Percentiles rank a stretch among this genome's conserved stretches.
These are phyloP conservation scores for Exophiala sp. DNA, from an alignment of 2,329 filamentous ascomycete species.

Conservation along the genomic window DNA sequence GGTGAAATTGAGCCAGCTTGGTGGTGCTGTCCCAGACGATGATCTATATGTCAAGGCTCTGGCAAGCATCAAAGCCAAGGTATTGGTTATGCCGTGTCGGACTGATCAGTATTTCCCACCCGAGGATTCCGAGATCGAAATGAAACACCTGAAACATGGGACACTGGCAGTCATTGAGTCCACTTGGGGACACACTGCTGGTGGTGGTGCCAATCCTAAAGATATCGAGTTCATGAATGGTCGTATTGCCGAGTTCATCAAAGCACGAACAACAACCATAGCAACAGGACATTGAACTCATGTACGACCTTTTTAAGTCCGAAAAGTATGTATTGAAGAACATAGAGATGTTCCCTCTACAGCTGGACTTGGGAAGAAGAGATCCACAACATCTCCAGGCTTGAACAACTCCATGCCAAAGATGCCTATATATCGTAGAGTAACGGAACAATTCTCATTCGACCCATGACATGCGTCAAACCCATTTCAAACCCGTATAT, in stretches of 20 bases:
- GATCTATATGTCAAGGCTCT: constrained; percentile 26
- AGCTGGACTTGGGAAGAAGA: too few species aligned
- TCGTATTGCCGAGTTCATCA: constrained; percentile 28
- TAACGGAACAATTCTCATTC: not conserved
- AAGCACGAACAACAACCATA: constrained; percentile 1
- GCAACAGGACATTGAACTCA: not conserved
- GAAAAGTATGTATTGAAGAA: not conserved
- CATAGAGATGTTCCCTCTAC: not conserved
- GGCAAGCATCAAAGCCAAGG: constrained; percentile 26
- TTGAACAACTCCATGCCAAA: constrained; percentile 4
- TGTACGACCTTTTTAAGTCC: not conserved
- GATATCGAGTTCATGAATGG: constrained; percentile 33
- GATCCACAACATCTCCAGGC: not conserved
- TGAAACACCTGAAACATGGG: constrained; percentile 25
- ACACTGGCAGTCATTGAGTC: constrained; percentile 32
- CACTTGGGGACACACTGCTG: constrained; percentile 34
- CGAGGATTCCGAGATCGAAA: constrained; percentile 31
- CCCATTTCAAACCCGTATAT: constrained; percentile 3
- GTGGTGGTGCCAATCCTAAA: constrained; percentile 29
- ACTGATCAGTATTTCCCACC: constrained; percentile 39
- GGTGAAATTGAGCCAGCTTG: constrained; percentile 21
- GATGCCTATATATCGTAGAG: constrained; percentile 8
- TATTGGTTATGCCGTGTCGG: constrained; percentile 37
- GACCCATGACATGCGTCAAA: constrained; percentile 1
- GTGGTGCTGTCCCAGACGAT: constrained; percentile 19